Percentiles rank a stretch among this genome's conserved stretches.
Evolutionary conservation across 23 red algal genomes (phyloP).

Genomic region (Agarophyton chilense): DNA sequence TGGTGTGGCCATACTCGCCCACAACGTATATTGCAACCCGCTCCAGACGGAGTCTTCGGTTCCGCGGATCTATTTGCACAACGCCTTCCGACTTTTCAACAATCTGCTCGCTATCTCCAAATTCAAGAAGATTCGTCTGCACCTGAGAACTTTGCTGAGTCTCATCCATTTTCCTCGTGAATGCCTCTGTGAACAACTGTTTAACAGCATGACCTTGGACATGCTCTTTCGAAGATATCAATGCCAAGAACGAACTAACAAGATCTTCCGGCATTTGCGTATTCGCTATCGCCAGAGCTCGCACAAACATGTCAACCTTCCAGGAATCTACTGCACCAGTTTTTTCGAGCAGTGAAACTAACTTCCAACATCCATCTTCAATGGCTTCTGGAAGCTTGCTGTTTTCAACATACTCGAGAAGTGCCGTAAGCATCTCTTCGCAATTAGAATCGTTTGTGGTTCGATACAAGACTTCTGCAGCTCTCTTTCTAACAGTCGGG

Average conservation of each 20-base stretch:
- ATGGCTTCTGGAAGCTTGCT: slow-evolving; percentile 33
- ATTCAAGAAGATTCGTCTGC: slow-evolving; percentile 9
- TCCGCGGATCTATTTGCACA: slow-evolving; percentile 24
- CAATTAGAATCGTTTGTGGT: slow-evolving; percentile 68
- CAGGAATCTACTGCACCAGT: slow-evolving; percentile 45
- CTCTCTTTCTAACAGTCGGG: slow-evolving; percentile 77
- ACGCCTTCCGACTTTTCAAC: not conserved
- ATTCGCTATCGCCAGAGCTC: slow-evolving; percentile 59
- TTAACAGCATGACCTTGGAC: slow-evolving; percentile 73
- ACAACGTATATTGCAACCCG: slow-evolving; percentile 58
- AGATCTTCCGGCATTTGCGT: slow-evolving; percentile 68
- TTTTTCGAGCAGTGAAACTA: slow-evolving; percentile 37
- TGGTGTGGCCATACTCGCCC: slow-evolving; percentile 53
- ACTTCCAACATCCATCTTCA: slow-evolving; percentile 67
- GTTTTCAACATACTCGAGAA: slow-evolving; percentile 74
- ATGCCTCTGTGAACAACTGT: slow-evolving; percentile 54
- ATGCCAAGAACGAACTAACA: slow-evolving; percentile 67
- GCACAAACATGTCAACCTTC: slow-evolving; percentile 74
- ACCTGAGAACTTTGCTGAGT: not conserved
- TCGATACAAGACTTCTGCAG: slow-evolving; percentile 77
- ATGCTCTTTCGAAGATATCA: slow-evolving; percentile 66
- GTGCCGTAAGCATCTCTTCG: slow-evolving; percentile 52
- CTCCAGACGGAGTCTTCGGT: slow-evolving; percentile 50
- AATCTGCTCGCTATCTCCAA: not conserved
- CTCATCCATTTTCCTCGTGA: not conserved